Conservation (phyloP, 2,329 filamentous ascomycete genomes). For the Pyrenochaeta sp. region DNA sequence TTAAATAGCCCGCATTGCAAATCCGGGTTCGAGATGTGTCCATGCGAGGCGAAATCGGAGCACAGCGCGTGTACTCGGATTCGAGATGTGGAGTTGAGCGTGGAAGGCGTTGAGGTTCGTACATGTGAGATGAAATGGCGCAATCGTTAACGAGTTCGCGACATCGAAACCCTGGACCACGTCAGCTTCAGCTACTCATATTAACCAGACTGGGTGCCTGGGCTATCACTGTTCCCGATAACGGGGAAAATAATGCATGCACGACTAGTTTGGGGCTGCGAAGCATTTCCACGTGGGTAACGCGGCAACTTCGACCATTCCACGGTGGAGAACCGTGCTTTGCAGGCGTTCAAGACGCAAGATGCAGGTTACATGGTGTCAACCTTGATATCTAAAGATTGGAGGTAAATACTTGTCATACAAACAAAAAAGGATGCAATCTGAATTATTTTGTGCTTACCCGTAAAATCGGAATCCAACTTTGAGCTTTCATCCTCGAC, state of each 20-base stretch:
- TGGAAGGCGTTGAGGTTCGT: slow-evolving; percentile 1
- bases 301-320: background rate
- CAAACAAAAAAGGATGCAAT: background rate
- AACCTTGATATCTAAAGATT: background rate
- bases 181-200: slow-evolving; percentile 3
- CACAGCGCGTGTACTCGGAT: background rate
- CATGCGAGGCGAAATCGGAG: slow-evolving; percentile 4
- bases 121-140: slow-evolving; percentile 18
- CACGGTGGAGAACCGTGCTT: background rate
- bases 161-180: slow-evolving; percentile 22
- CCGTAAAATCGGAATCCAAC: background rate
- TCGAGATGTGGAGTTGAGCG: background rate
- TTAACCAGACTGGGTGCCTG: background rate
- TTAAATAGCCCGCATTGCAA: slow-evolving; percentile 19
- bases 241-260: background rate
- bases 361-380: slow-evolving; percentile 1
- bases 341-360: background rate
- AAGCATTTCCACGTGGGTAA: background rate
- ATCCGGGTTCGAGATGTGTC: background rate
- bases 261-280: background rate
- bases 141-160: slow-evolving; percentile 23
- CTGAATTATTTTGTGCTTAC: background rate
- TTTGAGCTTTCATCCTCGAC: background rate
- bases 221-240: background rate
- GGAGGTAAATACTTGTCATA: background rate